phyloP scores from a whole-genome alignment of 208 protist genomes.

The Cochliopodium minus region DNA sequence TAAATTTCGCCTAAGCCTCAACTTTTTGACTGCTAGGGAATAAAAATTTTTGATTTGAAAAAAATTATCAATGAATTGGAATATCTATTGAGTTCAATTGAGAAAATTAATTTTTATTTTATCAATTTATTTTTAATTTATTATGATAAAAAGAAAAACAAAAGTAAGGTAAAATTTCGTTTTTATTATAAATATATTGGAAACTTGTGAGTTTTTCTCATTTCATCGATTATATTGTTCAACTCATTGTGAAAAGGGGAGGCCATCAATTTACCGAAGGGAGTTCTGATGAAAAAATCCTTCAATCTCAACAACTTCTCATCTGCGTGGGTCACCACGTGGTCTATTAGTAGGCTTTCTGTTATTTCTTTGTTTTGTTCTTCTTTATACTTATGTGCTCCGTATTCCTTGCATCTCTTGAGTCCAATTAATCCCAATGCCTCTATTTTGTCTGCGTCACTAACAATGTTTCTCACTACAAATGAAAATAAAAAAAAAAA shows the following conservation, averaged over 20 bases:
- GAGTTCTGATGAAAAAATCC: slow-evolving; percentile 42
- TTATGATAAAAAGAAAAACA: too few species aligned
- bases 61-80: too few species aligned
- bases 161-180: too few species aligned
- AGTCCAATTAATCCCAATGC: slow-evolving; percentile 48
- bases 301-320: slow-evolving; percentile 43
- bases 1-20: too few species aligned
- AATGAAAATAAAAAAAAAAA: slow-evolving; percentile 35
- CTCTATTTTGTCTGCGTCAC: slow-evolving; percentile 57
- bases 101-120: too few species aligned
- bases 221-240: too few species aligned
- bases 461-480: slow-evolving; percentile 45
- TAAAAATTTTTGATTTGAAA: too few species aligned
- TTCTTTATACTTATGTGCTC: slow-evolving; percentile 12
- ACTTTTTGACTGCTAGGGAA: too few species aligned
- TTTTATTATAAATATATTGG: too few species aligned
- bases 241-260: slow-evolving; percentile 33
- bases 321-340: slow-evolving; percentile 42
- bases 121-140: too few species aligned
- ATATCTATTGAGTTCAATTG: too few species aligned
- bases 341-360: slow-evolving; percentile 5
- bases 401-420: slow-evolving; percentile 47
- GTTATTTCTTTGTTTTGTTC: not conserved
- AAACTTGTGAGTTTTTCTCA: too few species aligned
- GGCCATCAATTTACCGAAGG: slow-evolving; percentile 37